Base-by-base conservation (phyloP, 331 rosid genomes). In the Telfairia occidentalis region DNA sequence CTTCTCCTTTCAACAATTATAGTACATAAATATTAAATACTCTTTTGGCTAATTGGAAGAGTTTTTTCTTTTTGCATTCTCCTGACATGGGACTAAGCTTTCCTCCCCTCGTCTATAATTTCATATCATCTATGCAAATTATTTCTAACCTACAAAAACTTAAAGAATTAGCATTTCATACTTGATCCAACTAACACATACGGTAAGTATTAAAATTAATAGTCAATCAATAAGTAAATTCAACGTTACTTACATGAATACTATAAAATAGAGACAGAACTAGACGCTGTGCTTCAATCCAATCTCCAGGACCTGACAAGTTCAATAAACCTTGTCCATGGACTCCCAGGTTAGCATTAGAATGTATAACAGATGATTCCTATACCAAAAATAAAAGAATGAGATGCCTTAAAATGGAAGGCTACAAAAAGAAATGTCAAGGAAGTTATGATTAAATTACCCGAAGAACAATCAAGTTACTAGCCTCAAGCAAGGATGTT, bases 311-410 rank as follows among this genome's bases (percentile, higher is more conserved):
- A 32, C 99, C 99, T 26, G 99, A 89, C 53, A 95, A 83, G 85
- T 95, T 92, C 81, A 95, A 90, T 58, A 92, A 83, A 82, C 97
- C 99, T 90, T 95, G 99, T 48, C 99, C 99, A 81, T 80, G 97
- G 79, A 95, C 97, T 86, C 96, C 99, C 80, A 95, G 89, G 85
- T 95, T 95, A 78, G 99, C 99, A 90, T 95, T 92, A 79, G 99
- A 95, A 79, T 95, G 99, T 82, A 95, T 92, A 74, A 90, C 92
- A 77, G 99, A 95, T 77, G 97, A 79, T 78, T 85, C 97, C 99
- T 95, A 82, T 79, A 21, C 59, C n/a, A 61, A 74, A 77, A 79
- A 77, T 73, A 81, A 73, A 64, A n/a, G 16, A 61, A 79, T 46
- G 81, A 80, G 71, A 45, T 52, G 52, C 28, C 71, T 28, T 19